Evolutionary conservation across 768 basidiomycete species (phyloP).

Genomic region (Plicaturopsis crispa): DNA sequence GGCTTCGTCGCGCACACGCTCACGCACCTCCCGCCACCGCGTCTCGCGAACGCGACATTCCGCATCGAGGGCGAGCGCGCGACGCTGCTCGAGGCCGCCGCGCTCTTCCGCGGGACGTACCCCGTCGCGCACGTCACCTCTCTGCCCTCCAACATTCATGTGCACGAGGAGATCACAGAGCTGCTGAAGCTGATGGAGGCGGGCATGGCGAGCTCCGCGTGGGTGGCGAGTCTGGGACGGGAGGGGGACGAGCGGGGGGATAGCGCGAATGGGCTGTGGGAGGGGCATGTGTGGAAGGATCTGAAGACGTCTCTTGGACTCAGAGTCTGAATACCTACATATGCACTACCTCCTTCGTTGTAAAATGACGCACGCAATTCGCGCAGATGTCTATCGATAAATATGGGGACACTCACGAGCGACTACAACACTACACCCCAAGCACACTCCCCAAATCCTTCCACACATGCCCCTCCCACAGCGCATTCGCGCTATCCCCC

Average conservation of each 20-base stretch:
- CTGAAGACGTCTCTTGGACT: constrained; percentile 5
- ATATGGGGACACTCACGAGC: no score
- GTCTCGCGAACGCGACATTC: constrained; percentile 22
- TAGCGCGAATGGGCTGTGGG: constrained; percentile 14
- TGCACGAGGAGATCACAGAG: background rate
- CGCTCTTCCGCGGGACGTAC: constrained; percentile 13
- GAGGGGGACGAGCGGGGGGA: constrained; percentile 11
- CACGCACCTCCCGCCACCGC: constrained; percentile 18
- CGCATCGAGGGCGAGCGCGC: constrained; percentile 28
- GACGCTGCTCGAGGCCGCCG: constrained; percentile 17
- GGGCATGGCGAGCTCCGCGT: constrained; percentile 12
- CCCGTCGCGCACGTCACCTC: constrained; percentile 10
- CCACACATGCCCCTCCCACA: constrained; percentile 16
- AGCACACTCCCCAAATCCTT: constrained; percentile 7
- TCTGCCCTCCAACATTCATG: background rate
- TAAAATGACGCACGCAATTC: no score
- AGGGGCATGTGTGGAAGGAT: constrained; percentile 13
- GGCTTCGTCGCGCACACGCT: constrained; percentile 28
- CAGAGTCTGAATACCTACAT: no score
- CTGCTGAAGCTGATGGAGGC: constrained; percentile 6
- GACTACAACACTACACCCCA: no score
- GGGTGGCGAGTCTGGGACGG: constrained; percentile 4
- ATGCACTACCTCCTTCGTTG: no score
- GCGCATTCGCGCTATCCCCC: constrained; percentile 13
- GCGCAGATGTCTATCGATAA: no score